phyloP scores from a whole-genome alignment of 108 stramenopile genomes.

The Pseudonitzschia delicatissima region DNA sequence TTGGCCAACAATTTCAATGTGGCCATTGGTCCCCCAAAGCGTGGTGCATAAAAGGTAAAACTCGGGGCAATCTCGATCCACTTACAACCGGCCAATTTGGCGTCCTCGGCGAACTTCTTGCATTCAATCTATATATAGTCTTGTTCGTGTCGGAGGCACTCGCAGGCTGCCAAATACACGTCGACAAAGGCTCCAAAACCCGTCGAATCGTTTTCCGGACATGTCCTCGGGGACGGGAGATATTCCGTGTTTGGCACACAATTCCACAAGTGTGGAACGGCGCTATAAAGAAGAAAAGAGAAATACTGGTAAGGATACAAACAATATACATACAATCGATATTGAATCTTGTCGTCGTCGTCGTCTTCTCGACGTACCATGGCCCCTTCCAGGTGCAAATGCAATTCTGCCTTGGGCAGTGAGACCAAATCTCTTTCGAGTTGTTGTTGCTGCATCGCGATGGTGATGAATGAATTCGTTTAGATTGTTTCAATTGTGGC shows the following conservation, averaged over 20 bases:
- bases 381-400: background rate
- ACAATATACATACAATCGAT: too few relatives aligned
- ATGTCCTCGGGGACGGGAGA: background rate
- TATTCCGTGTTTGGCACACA: background rate
- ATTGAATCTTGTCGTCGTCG: too few relatives aligned
- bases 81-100: background rate
- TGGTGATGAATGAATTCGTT: too few relatives aligned
- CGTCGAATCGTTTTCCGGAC: background rate
- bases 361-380: too few relatives aligned
- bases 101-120: background rate
- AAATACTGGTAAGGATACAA: too few relatives aligned
- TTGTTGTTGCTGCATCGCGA: too few relatives aligned
- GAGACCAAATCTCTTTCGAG: background rate
- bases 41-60: background rate
- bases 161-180: background rate
- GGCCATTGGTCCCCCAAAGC: background rate
- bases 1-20: background rate
- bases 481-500: too few relatives aligned
- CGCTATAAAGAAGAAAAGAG: too few relatives aligned
- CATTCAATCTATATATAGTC: background rate
- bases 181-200: background rate
- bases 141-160: background rate
- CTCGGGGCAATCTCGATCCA: background rate
- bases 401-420: background rate
- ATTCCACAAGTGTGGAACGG: background rate